phyloP scores from a whole-genome alignment of 805 yeast genomes.

The Priceomyces melissophilus region DNA sequence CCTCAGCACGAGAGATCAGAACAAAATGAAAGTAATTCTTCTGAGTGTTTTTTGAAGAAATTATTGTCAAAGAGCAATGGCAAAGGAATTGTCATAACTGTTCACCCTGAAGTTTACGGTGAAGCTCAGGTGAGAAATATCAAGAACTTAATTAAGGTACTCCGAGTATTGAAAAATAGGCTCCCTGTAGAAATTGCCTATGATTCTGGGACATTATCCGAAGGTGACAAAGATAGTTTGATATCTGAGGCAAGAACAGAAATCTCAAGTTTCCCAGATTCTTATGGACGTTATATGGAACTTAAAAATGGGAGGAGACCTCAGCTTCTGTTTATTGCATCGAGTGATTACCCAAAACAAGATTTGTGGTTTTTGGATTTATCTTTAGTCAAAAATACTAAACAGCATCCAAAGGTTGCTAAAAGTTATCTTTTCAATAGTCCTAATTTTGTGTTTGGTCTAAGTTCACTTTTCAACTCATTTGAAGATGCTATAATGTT shows the following conservation, averaged over 20 bases:
- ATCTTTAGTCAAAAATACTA: slow-evolving; percentile 11
- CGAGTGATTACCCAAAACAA: slow-evolving; percentile 18
- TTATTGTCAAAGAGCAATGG: slow-evolving; percentile 16
- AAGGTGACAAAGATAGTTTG: slow-evolving; percentile 10
- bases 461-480: slow-evolving; percentile 29
- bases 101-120: slow-evolving; percentile 13
- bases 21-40: background rate
- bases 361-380: slow-evolving; percentile 27
- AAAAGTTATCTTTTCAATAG: slow-evolving; percentile 8
- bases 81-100: slow-evolving; percentile 31
- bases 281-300: slow-evolving; percentile 6
- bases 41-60: slow-evolving; percentile 13
- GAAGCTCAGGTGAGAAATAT: slow-evolving; percentile 16
- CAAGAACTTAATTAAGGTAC: slow-evolving; percentile 19
- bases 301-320: slow-evolving; percentile 1
- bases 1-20: background rate
- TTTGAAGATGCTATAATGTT: slow-evolving; percentile 29
- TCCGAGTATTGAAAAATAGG: slow-evolving; percentile 22
- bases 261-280: slow-evolving; percentile 11
- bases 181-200: slow-evolving; percentile 29
- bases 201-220: slow-evolving; percentile 9
- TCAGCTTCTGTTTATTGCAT: slow-evolving; percentile 3
- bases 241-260: slow-evolving; percentile 15
- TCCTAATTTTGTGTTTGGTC: slow-evolving; percentile 13
- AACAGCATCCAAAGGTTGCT: slow-evolving; percentile 13